Conservation (phyloP, 768 basidiomycete genomes). For the Gelatoporia subvermispora region DNA sequence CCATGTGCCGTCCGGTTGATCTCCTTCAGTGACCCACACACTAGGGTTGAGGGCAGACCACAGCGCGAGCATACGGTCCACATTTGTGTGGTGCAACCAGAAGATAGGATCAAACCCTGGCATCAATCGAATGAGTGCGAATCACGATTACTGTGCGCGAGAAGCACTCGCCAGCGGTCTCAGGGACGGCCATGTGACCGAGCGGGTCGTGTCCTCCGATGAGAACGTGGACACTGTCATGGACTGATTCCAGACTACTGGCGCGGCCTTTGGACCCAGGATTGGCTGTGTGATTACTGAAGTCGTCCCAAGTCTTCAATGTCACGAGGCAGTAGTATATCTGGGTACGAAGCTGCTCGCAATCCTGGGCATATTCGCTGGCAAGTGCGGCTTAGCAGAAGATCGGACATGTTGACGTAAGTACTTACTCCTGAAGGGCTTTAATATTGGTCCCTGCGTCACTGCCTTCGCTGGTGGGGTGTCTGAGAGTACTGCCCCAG, state of each 20-base stretch:
- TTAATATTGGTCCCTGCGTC: slow-evolving; percentile 7
- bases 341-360: slow-evolving; percentile 2
- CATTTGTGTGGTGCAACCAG: slow-evolving; percentile 49
- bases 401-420: slow-evolving; percentile 11
- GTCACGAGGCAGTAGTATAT: slow-evolving; percentile 9
- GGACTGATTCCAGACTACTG: slow-evolving; percentile 42
- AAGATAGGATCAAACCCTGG: slow-evolving; percentile 50
- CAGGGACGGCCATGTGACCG: slow-evolving; percentile 38
- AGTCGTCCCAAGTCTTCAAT: slow-evolving; percentile 35
- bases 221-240: slow-evolving; percentile 38
- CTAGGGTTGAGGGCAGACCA: slow-evolving; percentile 44
- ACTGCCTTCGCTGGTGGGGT: background rate
- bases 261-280: no score
- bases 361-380: background rate
- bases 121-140: background rate
- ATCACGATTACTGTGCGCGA: background rate
- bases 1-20: slow-evolving; percentile 7
- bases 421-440: slow-evolving; percentile 1
- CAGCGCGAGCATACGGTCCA: slow-evolving; percentile 46
- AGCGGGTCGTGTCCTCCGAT: slow-evolving; percentile 27
- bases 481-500: no score
- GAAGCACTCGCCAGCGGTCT: slow-evolving; percentile 31
- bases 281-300: slow-evolving; percentile 46
- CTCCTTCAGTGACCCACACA: slow-evolving; percentile 30
- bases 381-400: background rate